Evolutionary conservation across 176 grass and related monocot genomes (phyloP), one percentile per base, ranked within the genome.

Genomic region (Aegilops sharonensis): DNA sequence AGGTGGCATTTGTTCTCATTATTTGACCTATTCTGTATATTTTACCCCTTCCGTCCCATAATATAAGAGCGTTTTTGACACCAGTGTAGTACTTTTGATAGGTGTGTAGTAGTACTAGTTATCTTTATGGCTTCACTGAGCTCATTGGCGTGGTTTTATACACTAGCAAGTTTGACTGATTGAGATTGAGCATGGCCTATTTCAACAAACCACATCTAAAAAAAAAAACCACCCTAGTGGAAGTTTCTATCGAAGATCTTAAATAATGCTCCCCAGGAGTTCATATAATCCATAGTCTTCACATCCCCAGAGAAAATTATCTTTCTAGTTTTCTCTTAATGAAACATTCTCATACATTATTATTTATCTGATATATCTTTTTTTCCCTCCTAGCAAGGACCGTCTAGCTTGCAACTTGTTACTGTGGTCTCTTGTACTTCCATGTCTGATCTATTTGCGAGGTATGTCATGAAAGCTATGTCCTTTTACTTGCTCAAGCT

Each of bases 381-480:
- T 20, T 8, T 75, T 78, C n/a, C 17, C 11, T 12, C 83, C 27
- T 47, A 14, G 37, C 81, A 91, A 85, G 62, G 74, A 63, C 52
- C 69, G 11, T 84, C 89, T 77, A 70, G 21, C n/a, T 61, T n/a
- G 27, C 85, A 84, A 87, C 81, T 88, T 84, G 35, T 80, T 52
- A 84, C 48, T 64, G 14, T 68, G 56, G 64, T 91, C 32, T 87
- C 85, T 36, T 91, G 89, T 81, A 84, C 89, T 81, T 87, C 85
- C 62, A 85, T 91, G 76, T 79, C 85, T 88, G 89, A 91, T 84
- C 48, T 91, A 23, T 88, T 91, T 69, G 77, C 81, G 17, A 91
- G 89, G 89, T 84, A 84, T 75, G 71, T 64, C 30, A 85, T 57
- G 57, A 32, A 45, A 43, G 25, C 54, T 79, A 9, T 83, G 24